Percentiles rank a stretch among this genome's conserved stretches.
phyloP scores from a whole-genome alignment of 1,139 yeast genomes.

The Geotrichum fermentans region DNA sequence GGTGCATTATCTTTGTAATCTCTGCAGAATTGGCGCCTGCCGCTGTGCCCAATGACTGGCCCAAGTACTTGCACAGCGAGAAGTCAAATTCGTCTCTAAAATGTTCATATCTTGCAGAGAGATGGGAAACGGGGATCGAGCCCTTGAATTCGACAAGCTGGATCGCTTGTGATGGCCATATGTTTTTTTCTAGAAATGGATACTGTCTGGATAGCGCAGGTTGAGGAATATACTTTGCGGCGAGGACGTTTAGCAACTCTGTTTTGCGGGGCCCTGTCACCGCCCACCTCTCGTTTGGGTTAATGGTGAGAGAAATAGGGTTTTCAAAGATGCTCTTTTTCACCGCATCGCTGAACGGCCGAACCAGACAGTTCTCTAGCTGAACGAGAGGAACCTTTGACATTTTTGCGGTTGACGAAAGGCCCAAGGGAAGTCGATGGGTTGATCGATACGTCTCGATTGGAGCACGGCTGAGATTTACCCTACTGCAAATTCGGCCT shows the following conservation, averaged over 20 bases:
- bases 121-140: slow-evolving; percentile 56
- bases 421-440: too few species aligned
- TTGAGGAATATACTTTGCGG: slow-evolving; percentile 46
- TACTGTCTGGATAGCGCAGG: slow-evolving; percentile 55
- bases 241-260: slow-evolving; percentile 42
- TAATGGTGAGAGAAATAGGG: slow-evolving; percentile 35
- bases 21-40: slow-evolving; percentile 15
- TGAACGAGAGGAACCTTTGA: too few species aligned
- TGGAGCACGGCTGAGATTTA: not conserved
- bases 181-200: slow-evolving; percentile 45
- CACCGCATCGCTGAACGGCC: slow-evolving; percentile 25
- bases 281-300: slow-evolving; percentile 46
- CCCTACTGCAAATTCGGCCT: not conserved
- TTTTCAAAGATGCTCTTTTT: slow-evolving; percentile 24
- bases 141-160: slow-evolving; percentile 62
- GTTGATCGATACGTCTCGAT: too few species aligned
- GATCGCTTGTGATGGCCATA: slow-evolving; percentile 47
- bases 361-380: slow-evolving; percentile 25
- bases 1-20: slow-evolving; percentile 44
- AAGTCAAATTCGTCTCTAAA: slow-evolving; percentile 80
- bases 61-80: slow-evolving; percentile 60
- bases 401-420: too few species aligned
- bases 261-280: slow-evolving; percentile 48
- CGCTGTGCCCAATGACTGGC: slow-evolving; percentile 32
- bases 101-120: slow-evolving; percentile 85